Base-by-base conservation (phyloP, 768 basidiomycete species). In the Auricularia auricula-judae region DNA sequence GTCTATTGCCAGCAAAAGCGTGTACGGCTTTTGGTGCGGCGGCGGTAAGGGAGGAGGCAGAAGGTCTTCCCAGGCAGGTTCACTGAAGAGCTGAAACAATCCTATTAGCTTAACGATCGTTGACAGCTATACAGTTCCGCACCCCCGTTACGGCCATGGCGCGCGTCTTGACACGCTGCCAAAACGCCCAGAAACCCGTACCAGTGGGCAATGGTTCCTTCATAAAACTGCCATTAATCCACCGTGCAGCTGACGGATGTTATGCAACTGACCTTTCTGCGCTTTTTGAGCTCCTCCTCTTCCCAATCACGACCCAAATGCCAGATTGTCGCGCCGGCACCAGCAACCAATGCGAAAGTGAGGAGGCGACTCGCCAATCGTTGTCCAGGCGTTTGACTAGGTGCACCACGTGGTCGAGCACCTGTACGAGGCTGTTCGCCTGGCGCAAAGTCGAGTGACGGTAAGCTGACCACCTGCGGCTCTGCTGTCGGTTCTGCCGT, bases 31-130 rank as follows among this genome's bases (percentile, higher is more conserved):
- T 74, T 89, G 86, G 65, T 92, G 86, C 2, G 89, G 88, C 34
- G 86, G 77, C 3, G 93, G 91, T 53, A 89, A 80, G 11, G 90
- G 88, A 53, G 91, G 87, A 0, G 96, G 97, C 1, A 99, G 83
- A 1, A 99, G 83, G 72, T 95, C 93, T 35, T 88, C 80, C 91
- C 93, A 97, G 58, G 87, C 84, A 2, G 97, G 97, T 78, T 98
- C 90, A 72, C 87, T 92, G 76, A 98, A 94, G 73, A 86, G 87
- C 92, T 97, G 69, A 10, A 47, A 36, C 4, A 29, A 14, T 29
- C 8, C 4, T 29, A 59, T n/a, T 8, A n/a, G 53, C 5, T 21
- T 5, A 5, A 59, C 18, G 29, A 21, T 4, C 7, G 23, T 33
- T 23, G 56, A 12, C 11, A n/a, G 59, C 60, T 61, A 61, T 5